Evolutionary conservation across 192 early-diverging fungal genomes (phyloP).

Genomic region (Funneliformis mosseae): DNA sequence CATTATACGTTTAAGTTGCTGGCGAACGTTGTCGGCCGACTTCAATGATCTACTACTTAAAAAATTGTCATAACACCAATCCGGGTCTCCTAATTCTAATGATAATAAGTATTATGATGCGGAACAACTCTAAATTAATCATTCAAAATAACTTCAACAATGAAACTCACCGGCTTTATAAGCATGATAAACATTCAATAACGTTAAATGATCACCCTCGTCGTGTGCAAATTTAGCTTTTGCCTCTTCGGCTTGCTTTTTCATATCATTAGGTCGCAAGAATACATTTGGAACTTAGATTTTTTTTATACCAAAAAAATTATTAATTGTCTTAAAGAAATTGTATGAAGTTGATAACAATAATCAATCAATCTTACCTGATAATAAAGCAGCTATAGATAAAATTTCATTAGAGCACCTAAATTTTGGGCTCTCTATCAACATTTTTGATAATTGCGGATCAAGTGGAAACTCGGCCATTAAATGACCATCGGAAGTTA

Average conservation of each 20-base stretch:
- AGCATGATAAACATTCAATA: slow-evolving; percentile 96
- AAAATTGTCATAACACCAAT: slow-evolving; percentile 96
- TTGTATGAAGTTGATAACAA: background rate
- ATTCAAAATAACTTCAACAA: background rate
- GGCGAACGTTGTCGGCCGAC: slow-evolving; percentile 88
- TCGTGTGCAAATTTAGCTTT: slow-evolving; percentile 92
- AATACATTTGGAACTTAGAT: slow-evolving; percentile 81
- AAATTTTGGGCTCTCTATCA: slow-evolving; percentile 84
- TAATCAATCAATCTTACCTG: slow-evolving; percentile 41
- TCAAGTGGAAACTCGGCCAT: slow-evolving; percentile 99
- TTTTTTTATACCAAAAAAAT: background rate
- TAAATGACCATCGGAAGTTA: slow-evolving; percentile 78
- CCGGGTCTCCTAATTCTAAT: slow-evolving; percentile 60
- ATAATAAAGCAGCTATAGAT: slow-evolving; percentile 91
- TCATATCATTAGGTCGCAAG: slow-evolving; percentile 87
- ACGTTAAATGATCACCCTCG: slow-evolving; percentile 95
- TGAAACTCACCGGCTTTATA: slow-evolving; percentile 70
- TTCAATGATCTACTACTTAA: slow-evolving; percentile 88
- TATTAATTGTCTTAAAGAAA: background rate
- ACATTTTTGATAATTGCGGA: slow-evolving; percentile 92
- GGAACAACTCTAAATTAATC: background rate
- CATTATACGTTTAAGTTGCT: slow-evolving; percentile 85
- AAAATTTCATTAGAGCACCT: slow-evolving; percentile 93
- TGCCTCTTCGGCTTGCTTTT: slow-evolving; percentile 86
- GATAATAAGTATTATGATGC: background rate